Percentiles rank a stretch among this genome's conserved stretches.
These are phyloP conservation scores for Diplosphaera chodatii DNA, from an alignment of 139 green algal species.

Conservation along the genomic window DNA sequence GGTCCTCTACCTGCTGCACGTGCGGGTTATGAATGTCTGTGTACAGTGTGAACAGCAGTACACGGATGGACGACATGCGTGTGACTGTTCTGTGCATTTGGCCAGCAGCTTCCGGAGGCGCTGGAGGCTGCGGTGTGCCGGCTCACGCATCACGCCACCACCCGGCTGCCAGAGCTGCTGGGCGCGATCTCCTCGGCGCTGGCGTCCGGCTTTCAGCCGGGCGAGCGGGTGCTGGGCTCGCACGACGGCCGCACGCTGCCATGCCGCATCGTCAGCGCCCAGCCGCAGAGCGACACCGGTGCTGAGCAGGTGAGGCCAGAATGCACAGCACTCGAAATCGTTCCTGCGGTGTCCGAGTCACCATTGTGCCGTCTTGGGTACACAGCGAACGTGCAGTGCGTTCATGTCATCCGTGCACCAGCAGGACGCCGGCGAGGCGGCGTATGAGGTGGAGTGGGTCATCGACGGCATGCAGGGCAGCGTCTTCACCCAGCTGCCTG, in stretches of 20 bases:
- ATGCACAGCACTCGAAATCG: too few relatives aligned
- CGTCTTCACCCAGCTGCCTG: neutral
- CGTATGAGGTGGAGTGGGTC: constrained; percentile 29
- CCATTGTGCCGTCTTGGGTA: too few relatives aligned
- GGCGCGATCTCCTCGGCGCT: constrained; percentile 14
- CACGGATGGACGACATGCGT: too few relatives aligned
- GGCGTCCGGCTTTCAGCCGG: constrained; percentile 14
- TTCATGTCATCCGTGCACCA: too few relatives aligned
- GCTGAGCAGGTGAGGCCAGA: neutral
- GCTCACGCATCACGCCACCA: constrained; percentile 44
- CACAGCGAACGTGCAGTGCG: too few relatives aligned
- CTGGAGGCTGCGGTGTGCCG: constrained; percentile 27
- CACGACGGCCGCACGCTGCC: neutral
- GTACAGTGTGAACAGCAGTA: too few relatives aligned
- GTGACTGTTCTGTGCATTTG: too few relatives aligned
- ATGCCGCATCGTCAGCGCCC: constrained; percentile 4
- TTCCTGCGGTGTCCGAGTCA: too few relatives aligned
- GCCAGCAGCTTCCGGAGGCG: constrained; percentile 46
- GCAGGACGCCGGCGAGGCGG: too few relatives aligned
- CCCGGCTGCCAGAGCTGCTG: constrained; percentile 33
- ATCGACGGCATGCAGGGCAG: neutral
- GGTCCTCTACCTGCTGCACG: too few relatives aligned
- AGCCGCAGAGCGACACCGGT: neutral
- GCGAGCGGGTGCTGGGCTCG: constrained; percentile 18
- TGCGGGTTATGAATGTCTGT: too few relatives aligned